Percentiles rank a stretch among this genome's conserved stretches.
Conservation (phyloP, 371 early-diverging fungal species). For the Actinomortierella ambigua region DNA sequence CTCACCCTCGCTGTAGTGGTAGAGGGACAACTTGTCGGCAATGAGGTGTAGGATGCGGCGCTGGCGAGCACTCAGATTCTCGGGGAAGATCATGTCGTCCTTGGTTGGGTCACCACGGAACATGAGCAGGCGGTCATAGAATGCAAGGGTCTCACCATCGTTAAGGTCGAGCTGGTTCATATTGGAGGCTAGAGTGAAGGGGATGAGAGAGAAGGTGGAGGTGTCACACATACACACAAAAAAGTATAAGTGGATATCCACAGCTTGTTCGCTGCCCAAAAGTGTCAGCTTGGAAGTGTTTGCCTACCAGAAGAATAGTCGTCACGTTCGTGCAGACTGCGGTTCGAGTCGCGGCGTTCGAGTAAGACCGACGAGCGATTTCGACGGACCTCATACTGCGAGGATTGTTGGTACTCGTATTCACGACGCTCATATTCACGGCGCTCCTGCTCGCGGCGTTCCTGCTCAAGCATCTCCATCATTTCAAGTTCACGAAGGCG, state of each 20-base stretch:
- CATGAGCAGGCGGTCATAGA: conserved; percentile 64
- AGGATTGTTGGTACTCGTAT: conserved; percentile 22
- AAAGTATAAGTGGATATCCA: no score
- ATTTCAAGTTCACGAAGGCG: conserved; percentile 40
- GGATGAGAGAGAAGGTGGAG: no score
- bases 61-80: conserved; percentile 46
- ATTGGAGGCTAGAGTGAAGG: no score
- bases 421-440: conserved; percentile 47
- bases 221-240: no score
- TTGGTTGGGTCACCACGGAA: conserved; percentile 63
- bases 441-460: conserved; percentile 48
- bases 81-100: conserved; percentile 55
- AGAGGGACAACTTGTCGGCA: conserved; percentile 59
- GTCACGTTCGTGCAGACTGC: conserved; percentile 27
- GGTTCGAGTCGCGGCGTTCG: conserved; percentile 33
- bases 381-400: conserved; percentile 15
- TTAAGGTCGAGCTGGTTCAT: conserved; percentile 55
- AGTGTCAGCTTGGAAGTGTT: no score
- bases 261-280: no score
- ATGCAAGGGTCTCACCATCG: conserved; percentile 60
- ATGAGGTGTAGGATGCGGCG: conserved; percentile 61
- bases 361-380: conserved; percentile 30
- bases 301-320: conserved; percentile 6
- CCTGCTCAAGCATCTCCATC: conserved; percentile 48
- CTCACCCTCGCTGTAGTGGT: conserved; percentile 60